Evolutionary conservation across 1,139 yeast genomes (phyloP).

Genomic region (Candida dubliniensis): DNA sequence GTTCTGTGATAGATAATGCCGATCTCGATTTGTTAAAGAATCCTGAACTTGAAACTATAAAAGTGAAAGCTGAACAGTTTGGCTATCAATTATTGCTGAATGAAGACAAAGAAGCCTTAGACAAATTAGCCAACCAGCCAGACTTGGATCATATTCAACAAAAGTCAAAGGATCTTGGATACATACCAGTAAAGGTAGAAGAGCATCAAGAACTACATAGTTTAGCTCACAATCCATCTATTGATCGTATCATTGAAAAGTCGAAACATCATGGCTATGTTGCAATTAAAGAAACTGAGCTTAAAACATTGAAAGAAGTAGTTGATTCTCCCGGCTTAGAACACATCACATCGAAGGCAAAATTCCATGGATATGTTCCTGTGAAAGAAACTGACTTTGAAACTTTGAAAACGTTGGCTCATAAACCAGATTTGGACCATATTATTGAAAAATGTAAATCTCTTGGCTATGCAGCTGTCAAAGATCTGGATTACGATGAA

Average conservation of each 20-base stretch:
- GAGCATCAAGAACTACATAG: constrained; percentile 15
- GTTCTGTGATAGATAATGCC: constrained; percentile 7
- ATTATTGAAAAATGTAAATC: constrained; percentile 14
- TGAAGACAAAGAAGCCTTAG: background rate
- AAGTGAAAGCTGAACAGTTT: constrained; percentile 7
- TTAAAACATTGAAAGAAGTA: constrained; percentile 13
- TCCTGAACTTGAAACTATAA: constrained; percentile 8
- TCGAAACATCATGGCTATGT: constrained; percentile 2
- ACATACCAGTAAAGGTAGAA: constrained; percentile 14
- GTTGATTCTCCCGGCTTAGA: constrained; percentile 26
- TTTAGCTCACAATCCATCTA: constrained; percentile 17
- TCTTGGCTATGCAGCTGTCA: constrained; percentile 17
- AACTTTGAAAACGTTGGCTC: constrained; percentile 14
- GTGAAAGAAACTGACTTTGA: constrained; percentile 16
- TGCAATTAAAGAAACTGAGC: constrained; percentile 14
- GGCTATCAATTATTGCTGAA: background rate
- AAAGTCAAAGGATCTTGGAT: constrained; percentile 15
- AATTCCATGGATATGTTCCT: constrained; percentile 3
- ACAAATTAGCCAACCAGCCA: constrained; percentile 11
- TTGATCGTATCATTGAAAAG: constrained; percentile 13
- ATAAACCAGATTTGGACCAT: constrained; percentile 21
- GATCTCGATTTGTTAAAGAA: constrained; percentile 9
- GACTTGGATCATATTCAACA: constrained; percentile 12
- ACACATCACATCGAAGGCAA: constrained; percentile 31
- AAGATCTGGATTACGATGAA: constrained; percentile 18